A percentile compares a stretch with the other conserved stretches of the same genome.
Evolutionary conservation across 1,284 basidiomycete species (phyloP).

Genomic region (Tylopilus sp.): DNA sequence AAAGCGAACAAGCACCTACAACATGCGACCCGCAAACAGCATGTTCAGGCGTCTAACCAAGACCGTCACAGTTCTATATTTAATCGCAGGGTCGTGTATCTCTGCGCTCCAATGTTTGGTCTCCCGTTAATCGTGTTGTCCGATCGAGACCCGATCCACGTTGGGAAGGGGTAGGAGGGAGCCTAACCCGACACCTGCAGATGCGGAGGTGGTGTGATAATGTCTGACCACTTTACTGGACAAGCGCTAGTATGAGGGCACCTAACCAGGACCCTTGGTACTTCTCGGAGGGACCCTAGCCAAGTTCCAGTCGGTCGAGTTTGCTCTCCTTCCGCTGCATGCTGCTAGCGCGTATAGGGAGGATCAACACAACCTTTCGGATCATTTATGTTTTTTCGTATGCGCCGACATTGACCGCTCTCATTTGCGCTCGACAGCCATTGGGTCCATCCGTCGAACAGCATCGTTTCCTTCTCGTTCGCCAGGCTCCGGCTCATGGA

Average conservation of each 20-base stretch:
- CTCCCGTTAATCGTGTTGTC: not conserved
- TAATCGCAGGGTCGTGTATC: too few species aligned
- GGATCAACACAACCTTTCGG: conserved; percentile 16
- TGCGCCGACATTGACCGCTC: conserved; percentile 30
- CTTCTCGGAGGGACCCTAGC: too few species aligned
- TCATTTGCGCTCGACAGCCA: conserved; percentile 7
- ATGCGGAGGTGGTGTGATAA: too few species aligned
- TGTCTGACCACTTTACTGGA: too few species aligned
- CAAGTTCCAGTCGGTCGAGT: conserved; percentile 37
- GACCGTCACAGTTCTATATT: too few species aligned
- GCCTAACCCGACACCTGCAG: too few species aligned
- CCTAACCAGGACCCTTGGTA: too few species aligned
- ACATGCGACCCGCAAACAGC: too few species aligned
- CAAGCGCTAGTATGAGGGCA: too few species aligned
- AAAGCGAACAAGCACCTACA: not conserved
- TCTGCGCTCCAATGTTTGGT: too few species aligned
- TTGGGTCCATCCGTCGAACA: not conserved
- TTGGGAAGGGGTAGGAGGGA: too few species aligned
- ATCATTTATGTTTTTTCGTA: conserved; percentile 38
- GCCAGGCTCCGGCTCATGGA: not conserved
- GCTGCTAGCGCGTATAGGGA: conserved; percentile 30
- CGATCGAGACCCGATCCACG: not conserved
- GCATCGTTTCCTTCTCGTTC: not conserved
- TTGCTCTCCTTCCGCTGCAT: conserved; percentile 21
- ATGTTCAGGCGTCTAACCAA: too few species aligned